Percentiles rank a stretch among this genome's conserved stretches.
Conservation (phyloP, 805 yeast species). For the Candida piceae region DNA sequence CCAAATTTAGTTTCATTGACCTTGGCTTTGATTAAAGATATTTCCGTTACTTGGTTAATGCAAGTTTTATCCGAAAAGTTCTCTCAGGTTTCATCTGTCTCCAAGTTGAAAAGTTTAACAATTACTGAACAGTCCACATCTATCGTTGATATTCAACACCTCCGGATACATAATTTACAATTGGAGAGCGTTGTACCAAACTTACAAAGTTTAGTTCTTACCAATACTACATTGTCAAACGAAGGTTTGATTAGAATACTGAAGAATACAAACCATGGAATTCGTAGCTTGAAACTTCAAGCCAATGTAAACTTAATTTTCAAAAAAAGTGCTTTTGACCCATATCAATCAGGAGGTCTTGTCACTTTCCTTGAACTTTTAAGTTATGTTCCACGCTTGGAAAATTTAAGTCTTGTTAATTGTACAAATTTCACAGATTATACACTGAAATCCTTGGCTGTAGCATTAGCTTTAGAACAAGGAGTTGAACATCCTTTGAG, state of each 20-base stretch:
- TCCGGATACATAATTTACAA: not conserved
- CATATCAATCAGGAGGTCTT: slow-evolving; percentile 4
- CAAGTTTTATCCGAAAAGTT: not conserved
- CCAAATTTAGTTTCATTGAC: not conserved
- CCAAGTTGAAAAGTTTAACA: not conserved
- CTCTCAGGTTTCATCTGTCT: not conserved
- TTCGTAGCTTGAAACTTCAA: slow-evolving; percentile 7
- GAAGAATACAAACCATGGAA: slow-evolving; percentile 4
- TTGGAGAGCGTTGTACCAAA: slow-evolving; percentile 1
- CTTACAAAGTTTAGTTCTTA: slow-evolving; percentile 6
- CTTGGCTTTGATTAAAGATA: not conserved
- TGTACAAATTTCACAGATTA: slow-evolving; percentile 19
- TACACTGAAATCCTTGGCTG: slow-evolving; percentile 12
- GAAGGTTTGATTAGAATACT: slow-evolving; percentile 10
- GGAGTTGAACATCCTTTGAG: slow-evolving; percentile 1
- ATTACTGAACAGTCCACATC: not conserved
- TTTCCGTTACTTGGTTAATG: not conserved
- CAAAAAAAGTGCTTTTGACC: slow-evolving; percentile 12
- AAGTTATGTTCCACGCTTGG: slow-evolving; percentile 10
- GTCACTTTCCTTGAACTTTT: slow-evolving; percentile 11
- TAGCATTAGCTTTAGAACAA: slow-evolving; percentile 4
- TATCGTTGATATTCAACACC: not conserved
- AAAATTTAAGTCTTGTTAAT: slow-evolving; percentile 10
- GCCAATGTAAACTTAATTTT: slow-evolving; percentile 14
- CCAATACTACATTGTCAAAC: slow-evolving; percentile 11